Evolutionary conservation across 805 yeast species (phyloP).

Genomic region (Yamadazyma ubonensis): DNA sequence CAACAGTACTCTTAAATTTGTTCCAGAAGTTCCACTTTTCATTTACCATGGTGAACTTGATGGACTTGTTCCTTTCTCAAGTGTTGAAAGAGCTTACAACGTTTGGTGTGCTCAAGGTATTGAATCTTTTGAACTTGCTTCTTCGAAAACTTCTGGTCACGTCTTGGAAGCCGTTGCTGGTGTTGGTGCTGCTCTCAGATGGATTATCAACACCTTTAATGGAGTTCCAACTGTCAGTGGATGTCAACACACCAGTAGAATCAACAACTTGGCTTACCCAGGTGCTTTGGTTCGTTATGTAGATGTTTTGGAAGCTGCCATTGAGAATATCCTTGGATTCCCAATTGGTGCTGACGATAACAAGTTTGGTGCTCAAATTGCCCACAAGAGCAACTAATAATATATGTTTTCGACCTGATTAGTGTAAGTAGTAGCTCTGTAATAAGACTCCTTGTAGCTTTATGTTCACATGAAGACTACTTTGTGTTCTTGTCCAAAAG

Average conservation of each 20-base stretch:
- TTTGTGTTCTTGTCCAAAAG: too few relatives aligned
- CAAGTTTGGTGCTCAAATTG: not conserved
- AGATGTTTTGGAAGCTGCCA: conserved; percentile 1
- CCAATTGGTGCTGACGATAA: conserved; percentile 7
- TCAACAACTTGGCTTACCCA: conserved; percentile 13
- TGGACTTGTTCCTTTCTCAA: conserved; percentile 23
- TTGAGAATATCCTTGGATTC: conserved; percentile 6
- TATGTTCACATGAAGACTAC: too few relatives aligned
- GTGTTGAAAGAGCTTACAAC: conserved; percentile 21
- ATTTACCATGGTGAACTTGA: conserved; percentile 24
- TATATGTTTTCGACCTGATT: too few relatives aligned
- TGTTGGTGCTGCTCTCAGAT: conserved; percentile 21
- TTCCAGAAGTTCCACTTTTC: conserved; percentile 26
- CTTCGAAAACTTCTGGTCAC: conserved; percentile 26
- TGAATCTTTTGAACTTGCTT: conserved; percentile 28
- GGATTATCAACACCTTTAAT: conserved; percentile 22
- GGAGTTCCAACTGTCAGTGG: conserved; percentile 46
- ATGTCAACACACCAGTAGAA: conserved; percentile 48
- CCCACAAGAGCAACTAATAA: too few relatives aligned
- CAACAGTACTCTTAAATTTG: conserved; percentile 11
- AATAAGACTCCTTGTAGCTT: too few relatives aligned
- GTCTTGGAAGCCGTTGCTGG: conserved; percentile 21
- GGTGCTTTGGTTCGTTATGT: conserved; percentile 5
- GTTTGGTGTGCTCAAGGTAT: conserved; percentile 30
- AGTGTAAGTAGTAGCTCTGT: too few relatives aligned